Base-by-base conservation (phyloP, 2,329 filamentous ascomycete species). In the Chaetothyriales sp. region DNA sequence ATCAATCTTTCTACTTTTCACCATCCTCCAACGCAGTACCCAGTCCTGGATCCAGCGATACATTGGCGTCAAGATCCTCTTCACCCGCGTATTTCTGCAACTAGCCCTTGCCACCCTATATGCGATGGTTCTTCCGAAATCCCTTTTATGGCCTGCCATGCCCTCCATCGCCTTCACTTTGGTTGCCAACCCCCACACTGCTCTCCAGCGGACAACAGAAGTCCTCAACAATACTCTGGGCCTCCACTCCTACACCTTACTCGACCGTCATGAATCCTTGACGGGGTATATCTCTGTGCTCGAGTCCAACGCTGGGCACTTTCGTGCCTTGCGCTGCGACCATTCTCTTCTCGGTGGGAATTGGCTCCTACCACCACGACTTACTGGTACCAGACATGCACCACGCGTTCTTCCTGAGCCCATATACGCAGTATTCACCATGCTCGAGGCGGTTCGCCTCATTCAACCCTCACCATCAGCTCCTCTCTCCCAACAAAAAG, bases 391-490 rank as follows among this genome's bases (percentile, higher is more conserved):
- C 46, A 40, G 15, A 15, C 33, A 15, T 40, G 56, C 70, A 28
- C 60, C 69, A 46, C 69, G 74, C 60, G 66, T 76, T 45, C 71
- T 88, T 18, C 78, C 80, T 9, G 92, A 98, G 68, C 88, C 90
- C 0, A 87, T 98, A 51, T 98, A 97, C 65, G 84, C 87, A 8
- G 85, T 97, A n/a, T 98, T 98, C 66, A 83, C 87, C 22, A 94
- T 95, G 77, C 78, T 98, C 1, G 92, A 98, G 67, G 88, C 90
- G 2, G 84, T 97, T 5, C 80, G 92, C 19, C 76, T 98, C 29
- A 75, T 95, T 20, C 75, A 92, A 60, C 73, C 73, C 0, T 15
- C 49, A 10, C 51, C 54, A 7, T 8, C 43, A 1, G 44, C 25
- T 10, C 68, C 74, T 4, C 71, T 75, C 28, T 54, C 63, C 47